phyloP scores from a whole-genome alignment of 1,284 basidiomycete genomes.

The Sanghuangporus baumii region DNA sequence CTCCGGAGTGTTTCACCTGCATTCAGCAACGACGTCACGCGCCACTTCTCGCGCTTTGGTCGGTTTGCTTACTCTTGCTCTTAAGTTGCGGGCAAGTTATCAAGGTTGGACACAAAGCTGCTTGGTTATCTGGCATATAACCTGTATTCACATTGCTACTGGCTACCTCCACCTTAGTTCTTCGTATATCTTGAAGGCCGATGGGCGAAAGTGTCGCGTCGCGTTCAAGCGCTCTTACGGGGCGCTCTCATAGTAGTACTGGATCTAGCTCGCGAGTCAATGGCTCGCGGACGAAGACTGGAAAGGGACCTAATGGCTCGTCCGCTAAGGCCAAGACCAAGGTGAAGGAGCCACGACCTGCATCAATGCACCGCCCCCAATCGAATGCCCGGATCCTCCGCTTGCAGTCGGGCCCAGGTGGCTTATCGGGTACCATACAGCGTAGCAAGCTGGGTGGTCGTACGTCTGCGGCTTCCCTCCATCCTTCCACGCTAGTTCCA shows the following conservation, averaged over 20 bases:
- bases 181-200: neutral
- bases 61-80: neutral
- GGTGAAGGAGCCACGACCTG: neutral
- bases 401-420: neutral
- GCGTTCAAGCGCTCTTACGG: neutral
- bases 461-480: constrained; percentile 1
- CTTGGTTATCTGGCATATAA: neutral
- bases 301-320: neutral
- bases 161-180: neutral
- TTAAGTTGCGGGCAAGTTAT: neutral
- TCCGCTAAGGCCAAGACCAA: neutral
- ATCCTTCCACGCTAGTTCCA: neutral
- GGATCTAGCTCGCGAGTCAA: constrained; percentile 7
- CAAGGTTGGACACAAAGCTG: neutral
- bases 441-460: constrained; percentile 16
- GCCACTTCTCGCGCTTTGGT: constrained; percentile 2
- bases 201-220: constrained; percentile 5
- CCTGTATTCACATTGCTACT: neutral
- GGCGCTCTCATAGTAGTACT: constrained; percentile 1
- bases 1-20: neutral
- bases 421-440: constrained; percentile 10
- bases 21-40: neutral
- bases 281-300: constrained; percentile 6
- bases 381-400: constrained; percentile 2
- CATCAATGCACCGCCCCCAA: neutral